Conservation (phyloP, 2,329 filamentous ascomycete genomes). For the Botryosphaeria dothidea region DNA sequence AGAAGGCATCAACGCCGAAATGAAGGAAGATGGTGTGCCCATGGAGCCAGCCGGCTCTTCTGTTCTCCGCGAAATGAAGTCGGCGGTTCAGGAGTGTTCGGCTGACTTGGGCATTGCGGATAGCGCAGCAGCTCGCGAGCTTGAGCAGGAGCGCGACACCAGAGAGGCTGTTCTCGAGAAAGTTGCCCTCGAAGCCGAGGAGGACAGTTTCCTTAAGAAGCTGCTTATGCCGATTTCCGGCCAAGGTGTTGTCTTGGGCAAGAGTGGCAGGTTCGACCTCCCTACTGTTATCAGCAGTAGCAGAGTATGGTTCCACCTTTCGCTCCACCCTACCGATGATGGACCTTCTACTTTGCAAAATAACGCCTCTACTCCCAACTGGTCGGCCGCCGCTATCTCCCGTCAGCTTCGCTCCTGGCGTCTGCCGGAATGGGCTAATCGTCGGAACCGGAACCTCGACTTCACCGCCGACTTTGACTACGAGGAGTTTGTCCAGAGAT, state of each 20-base stretch:
- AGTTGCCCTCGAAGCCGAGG: slow-evolving; percentile 74
- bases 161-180: slow-evolving; percentile 84
- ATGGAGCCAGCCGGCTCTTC: slow-evolving; percentile 74
- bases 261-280: slow-evolving; percentile 76
- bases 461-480: slow-evolving; percentile 96
- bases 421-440: slow-evolving; percentile 93
- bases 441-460: slow-evolving; percentile 85
- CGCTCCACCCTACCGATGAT: slow-evolving; percentile 88
- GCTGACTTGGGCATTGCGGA: slow-evolving; percentile 76
- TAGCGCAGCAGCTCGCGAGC: slow-evolving; percentile 67
- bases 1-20: slow-evolving; percentile 92
- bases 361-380: slow-evolving; percentile 73
- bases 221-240: slow-evolving; percentile 77
- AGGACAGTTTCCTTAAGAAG: slow-evolving; percentile 79
- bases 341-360: slow-evolving; percentile 73
- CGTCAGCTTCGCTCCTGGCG: slow-evolving; percentile 92
- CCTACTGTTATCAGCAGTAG: slow-evolving; percentile 74
- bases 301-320: slow-evolving; percentile 92
- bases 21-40: slow-evolving; percentile 93
- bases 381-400: slow-evolving; percentile 92
- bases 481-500: slow-evolving; percentile 86
- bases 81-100: slow-evolving; percentile 73
- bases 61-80: slow-evolving; percentile 82
- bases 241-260: slow-evolving; percentile 79
- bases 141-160: slow-evolving; percentile 77